phyloP scores from a whole-genome alignment of 108 stramenopile genomes.

The Parietichytrium sp. region DNA sequence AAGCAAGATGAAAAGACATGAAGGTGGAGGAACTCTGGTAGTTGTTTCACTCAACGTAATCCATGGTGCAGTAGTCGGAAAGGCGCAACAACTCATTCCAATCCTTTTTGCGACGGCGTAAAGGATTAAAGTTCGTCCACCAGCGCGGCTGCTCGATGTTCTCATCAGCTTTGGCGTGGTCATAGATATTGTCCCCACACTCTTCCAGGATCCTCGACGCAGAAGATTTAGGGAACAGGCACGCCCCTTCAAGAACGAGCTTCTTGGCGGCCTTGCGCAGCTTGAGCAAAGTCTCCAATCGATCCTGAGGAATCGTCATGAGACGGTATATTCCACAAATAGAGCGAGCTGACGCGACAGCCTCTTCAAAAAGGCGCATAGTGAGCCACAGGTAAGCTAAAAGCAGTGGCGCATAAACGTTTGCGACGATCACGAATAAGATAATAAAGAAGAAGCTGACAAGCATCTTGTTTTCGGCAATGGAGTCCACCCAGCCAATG shows the following conservation, averaged over 20 bases:
- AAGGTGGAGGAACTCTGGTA: too few relatives aligned
- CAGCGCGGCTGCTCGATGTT: not conserved
- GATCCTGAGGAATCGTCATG: not conserved
- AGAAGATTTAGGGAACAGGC: not conserved
- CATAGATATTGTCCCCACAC: not conserved
- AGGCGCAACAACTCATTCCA: constrained; percentile 34
- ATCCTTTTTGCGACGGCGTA: constrained; percentile 32
- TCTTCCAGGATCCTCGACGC: constrained; percentile 21
- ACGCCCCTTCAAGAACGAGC: not conserved
- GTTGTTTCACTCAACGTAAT: constrained; percentile 35
- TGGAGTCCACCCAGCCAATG: constrained; percentile 35
- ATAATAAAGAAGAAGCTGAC: not conserved
- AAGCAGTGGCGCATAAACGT: constrained; percentile 11
- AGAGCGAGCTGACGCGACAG: constrained; percentile 23
- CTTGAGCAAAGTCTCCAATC: not conserved
- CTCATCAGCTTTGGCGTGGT: constrained; percentile 4
- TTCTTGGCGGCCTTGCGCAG: constrained; percentile 8
- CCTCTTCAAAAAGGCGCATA: constrained; percentile 33
- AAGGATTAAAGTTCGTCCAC: constrained; percentile 37
- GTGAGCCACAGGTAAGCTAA: constrained; percentile 10
- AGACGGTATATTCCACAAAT: constrained; percentile 37
- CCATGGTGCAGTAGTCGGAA: not conserved
- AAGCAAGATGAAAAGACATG: too few relatives aligned
- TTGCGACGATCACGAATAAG: not conserved
- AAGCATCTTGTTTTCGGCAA: constrained; percentile 35